Conservation (phyloP, 352 stramenopile species). For the Peronosclerospora sorghi region DNA sequence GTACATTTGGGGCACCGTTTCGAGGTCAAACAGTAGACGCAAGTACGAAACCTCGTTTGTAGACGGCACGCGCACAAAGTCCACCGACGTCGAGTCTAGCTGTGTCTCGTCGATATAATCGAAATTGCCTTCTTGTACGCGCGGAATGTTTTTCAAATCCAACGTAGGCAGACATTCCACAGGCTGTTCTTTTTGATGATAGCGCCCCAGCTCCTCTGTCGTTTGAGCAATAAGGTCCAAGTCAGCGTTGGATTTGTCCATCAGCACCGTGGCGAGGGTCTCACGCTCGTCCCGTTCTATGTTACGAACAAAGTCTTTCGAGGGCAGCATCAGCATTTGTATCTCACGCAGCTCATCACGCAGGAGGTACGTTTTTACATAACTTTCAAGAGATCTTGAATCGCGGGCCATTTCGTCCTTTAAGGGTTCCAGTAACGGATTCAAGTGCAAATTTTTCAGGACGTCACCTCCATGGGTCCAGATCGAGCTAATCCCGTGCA, state of each 20-base stretch:
- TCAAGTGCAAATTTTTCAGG: constrained; percentile 54
- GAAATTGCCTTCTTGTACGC: constrained; percentile 30
- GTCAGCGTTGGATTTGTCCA: constrained; percentile 36
- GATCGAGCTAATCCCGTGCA: constrained; percentile 58
- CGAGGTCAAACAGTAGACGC: constrained; percentile 55
- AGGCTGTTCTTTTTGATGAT: constrained; percentile 53
- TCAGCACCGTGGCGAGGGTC: constrained; percentile 30
- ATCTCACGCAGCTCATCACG: constrained; percentile 39
- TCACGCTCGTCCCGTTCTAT: constrained; percentile 41
- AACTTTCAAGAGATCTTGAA: constrained; percentile 54
- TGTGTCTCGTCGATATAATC: constrained; percentile 38
- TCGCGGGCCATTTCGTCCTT: constrained; percentile 48
- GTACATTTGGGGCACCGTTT: constrained; percentile 41
- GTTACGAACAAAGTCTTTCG: constrained; percentile 43
- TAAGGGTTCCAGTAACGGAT: constrained; percentile 48
- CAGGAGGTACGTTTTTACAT: constrained; percentile 45
- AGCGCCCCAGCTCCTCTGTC: constrained; percentile 36
- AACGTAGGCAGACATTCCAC: constrained; percentile 70
- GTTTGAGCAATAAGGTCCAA: constrained; percentile 41
- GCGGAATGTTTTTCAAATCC: constrained; percentile 54
- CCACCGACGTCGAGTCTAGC: constrained; percentile 18
- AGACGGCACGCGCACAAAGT: constrained; percentile 62
- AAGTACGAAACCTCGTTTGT: constrained; percentile 82
- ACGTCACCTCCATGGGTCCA: constrained; percentile 65
- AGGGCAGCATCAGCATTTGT: constrained; percentile 67